Percentiles rank a stretch among this genome's conserved stretches.
Conservation (phyloP, 1,139 yeast species). For the Meyerozyma athensensis region DNA sequence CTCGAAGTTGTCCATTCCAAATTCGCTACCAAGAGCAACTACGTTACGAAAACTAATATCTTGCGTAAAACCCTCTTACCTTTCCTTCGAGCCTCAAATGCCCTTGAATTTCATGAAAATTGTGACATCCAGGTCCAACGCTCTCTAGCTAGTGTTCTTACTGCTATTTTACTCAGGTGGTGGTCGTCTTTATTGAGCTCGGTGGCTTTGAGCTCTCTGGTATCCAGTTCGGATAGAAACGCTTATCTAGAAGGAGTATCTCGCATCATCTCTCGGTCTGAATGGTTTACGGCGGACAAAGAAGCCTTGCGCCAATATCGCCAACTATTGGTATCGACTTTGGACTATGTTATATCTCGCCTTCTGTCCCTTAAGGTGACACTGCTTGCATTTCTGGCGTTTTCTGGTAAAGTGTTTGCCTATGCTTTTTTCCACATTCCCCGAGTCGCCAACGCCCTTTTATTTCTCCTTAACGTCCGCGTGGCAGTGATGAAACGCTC, state of each 20-base stretch:
- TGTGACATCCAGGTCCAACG: constrained; percentile 6
- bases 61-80: constrained; percentile 65
- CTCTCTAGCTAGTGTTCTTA: constrained; percentile 3
- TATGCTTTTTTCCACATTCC: constrained; percentile 58
- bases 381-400: constrained; percentile 61
- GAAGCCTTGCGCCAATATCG: constrained; percentile 24
- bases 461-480: constrained; percentile 56
- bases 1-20: constrained; percentile 43
- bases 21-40: constrained; percentile 46
- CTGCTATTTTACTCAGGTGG: constrained; percentile 5
- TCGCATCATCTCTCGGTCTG: constrained; percentile 56
- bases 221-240: constrained; percentile 48
- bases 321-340: constrained; percentile 44
- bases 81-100: constrained; percentile 44
- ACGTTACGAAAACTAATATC: constrained; percentile 59
- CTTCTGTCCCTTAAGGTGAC: constrained; percentile 49
- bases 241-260: constrained; percentile 75
- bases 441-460: constrained; percentile 55
- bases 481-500: background rate
- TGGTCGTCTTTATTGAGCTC: background rate
- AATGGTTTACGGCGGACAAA: constrained; percentile 46
- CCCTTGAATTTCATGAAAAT: constrained; percentile 12
- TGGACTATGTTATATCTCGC: constrained; percentile 50
- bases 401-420: constrained; percentile 78
- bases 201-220: constrained; percentile 7